phyloP scores from a whole-genome alignment of 495 filamentous ascomycete species.

The Corynascus novoguineensis region DNA sequence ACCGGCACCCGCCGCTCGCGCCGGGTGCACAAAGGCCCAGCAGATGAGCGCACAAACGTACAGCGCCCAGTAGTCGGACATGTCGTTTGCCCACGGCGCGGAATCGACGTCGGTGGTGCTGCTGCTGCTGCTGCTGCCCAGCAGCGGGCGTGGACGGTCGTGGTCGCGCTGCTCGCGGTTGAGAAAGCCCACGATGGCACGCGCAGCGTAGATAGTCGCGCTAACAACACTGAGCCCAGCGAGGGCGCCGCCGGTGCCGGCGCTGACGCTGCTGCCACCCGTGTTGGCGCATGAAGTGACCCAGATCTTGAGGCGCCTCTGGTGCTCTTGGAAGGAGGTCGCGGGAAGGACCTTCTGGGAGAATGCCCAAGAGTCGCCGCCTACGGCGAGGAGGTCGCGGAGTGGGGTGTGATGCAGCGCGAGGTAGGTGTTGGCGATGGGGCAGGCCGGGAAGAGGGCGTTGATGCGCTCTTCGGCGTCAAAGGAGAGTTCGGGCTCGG shows the following conservation, averaged over 20 bases:
- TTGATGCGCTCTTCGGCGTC: constrained; percentile 33
- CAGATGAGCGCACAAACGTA: constrained; percentile 45
- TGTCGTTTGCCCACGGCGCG: constrained; percentile 26
- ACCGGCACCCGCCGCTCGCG: not conserved
- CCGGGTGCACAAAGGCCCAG: constrained; percentile 39
- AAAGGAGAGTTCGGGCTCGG: constrained; percentile 3
- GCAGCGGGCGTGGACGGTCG: constrained; percentile 3
- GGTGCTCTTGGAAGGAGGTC: constrained; percentile 35
- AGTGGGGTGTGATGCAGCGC: constrained; percentile 46
- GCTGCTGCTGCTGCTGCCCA: not conserved
- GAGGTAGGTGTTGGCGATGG: constrained; percentile 42
- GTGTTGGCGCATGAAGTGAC: constrained; percentile 8
- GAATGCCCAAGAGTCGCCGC: constrained; percentile 46
- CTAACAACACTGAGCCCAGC: constrained; percentile 16
- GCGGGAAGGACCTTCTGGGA: constrained; percentile 37
- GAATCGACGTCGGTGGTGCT: not conserved
- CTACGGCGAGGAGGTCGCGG: constrained; percentile 43
- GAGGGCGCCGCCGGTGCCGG: not conserved
- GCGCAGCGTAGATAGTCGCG: constrained; percentile 31
- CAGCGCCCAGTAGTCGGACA: constrained; percentile 46
- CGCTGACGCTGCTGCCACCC: not conserved
- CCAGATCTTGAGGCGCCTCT: constrained; percentile 37
- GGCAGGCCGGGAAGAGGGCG: constrained; percentile 34
- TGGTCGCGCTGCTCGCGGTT: constrained; percentile 11
- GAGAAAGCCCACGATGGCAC: constrained; percentile 29